A percentile compares a stretch with the other conserved stretches of the same genome.
These are phyloP conservation scores for Jamesozyma lodderae DNA, from an alignment of 805 yeast species.

Conservation along the genomic window DNA sequence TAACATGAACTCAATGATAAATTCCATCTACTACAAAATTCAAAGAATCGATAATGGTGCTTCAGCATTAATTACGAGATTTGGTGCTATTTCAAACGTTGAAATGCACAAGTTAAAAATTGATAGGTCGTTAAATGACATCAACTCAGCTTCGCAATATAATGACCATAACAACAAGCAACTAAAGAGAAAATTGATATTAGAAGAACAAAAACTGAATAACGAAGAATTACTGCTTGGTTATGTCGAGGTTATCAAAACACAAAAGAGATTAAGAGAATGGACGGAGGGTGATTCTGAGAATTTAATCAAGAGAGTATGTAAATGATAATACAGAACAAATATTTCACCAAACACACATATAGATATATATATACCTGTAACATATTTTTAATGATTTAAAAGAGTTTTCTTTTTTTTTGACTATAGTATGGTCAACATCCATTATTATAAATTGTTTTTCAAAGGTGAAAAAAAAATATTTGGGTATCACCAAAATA, in stretches of 20 bases:
- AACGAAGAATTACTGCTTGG: slow-evolving; percentile 19
- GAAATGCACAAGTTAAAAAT: slow-evolving; percentile 25
- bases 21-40: slow-evolving; percentile 37
- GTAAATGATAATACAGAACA: slow-evolving; percentile 1
- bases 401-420: no score
- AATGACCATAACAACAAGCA: slow-evolving; percentile 13
- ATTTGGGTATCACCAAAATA: no score
- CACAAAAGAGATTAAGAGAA: slow-evolving; percentile 48
- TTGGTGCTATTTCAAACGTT: slow-evolving; percentile 36
- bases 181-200: slow-evolving; percentile 28
- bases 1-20: slow-evolving; percentile 34
- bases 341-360: no score
- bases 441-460: no score
- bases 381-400: neutral
- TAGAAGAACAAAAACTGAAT: slow-evolving; percentile 39
- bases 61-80: slow-evolving; percentile 49
- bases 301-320: slow-evolving; percentile 38
- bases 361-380: neutral
- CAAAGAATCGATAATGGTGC: slow-evolving; percentile 50
- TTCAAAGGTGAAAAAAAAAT: no score
- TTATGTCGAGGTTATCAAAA: slow-evolving; percentile 25
- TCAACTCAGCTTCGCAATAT: slow-evolving; percentile 4
- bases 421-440: neutral
- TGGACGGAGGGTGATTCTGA: slow-evolving; percentile 51
- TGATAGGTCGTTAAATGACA: slow-evolving; percentile 9